Evolutionary conservation across 169 alveolate genomes (phyloP), one percentile per base, ranked within the genome.

Genomic region (Plasmodium knowlesi): DNA sequence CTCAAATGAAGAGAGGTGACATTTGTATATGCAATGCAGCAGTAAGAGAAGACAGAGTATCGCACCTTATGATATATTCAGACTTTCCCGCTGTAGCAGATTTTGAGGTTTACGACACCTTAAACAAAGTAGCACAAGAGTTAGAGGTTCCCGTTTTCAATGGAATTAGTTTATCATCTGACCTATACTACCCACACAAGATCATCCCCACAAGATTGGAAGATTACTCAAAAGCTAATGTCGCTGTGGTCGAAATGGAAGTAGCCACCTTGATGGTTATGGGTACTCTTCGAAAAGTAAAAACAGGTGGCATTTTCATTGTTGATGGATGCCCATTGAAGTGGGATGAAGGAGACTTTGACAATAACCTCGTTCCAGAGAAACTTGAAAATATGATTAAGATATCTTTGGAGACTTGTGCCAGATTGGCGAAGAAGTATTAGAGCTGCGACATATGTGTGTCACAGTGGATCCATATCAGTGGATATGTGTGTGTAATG

Each of bases 71-170:
- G 71, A 79, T 92, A 0, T 39, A 82, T 46, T 22, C 92, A 14
- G 96, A 90, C 14, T 92, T 84, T 67, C 96, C 96, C 46, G 96
- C 96, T 9, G 96, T 92, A 6, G 93, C 84, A 16, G 96, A 92
- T 76, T 90, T n/a, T 39, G 96, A 88, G 28, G 93, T 92, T 3
- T 92, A 83, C 34, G 84, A 16, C 50, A 78, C 91, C 0, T 54
- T 92, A 79, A 53, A 76, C 22, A 83, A 92, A 72, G 54, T 84
- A 16, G 96, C 96, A 10, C 43, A 84, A 22, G 93, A 83, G 76
- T 90, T 84, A 8, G 43, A 92, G 9, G 90, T 78, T 2, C 85
- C 73, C 25, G 93, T 83, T 32, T 74, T 37, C 3, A 84, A 39
- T 54, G 95, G 92, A 30, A 92, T 92, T 81, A 84, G 90, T 54